A percentile compares a stretch with the other conserved stretches of the same genome.
phyloP scores from a whole-genome alignment of 2,329 filamentous ascomycete genomes.

The Colletotrichum sansevieriae region DNA sequence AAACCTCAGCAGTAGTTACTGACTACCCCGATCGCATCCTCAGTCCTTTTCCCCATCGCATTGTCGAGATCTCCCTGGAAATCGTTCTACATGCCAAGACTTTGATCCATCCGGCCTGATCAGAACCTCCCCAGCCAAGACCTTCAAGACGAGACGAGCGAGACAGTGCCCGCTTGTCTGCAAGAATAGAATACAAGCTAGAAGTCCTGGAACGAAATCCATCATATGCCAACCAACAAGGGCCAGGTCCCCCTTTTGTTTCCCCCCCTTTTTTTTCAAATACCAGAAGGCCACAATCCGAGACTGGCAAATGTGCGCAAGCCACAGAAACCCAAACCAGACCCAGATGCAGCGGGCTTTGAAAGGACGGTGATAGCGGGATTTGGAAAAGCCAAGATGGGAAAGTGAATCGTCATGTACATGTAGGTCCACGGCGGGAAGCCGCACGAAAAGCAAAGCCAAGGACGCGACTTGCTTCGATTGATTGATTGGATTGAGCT shows the following conservation, averaged over 20 bases:
- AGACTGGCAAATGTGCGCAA: too few species aligned
- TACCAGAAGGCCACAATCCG: too few species aligned
- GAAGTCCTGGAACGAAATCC: conserved; percentile 8
- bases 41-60: background rate
- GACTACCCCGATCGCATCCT: background rate
- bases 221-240: background rate
- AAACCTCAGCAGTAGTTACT: too few species aligned
- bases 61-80: conserved; percentile 2
- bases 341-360: background rate
- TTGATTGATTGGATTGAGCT: too few species aligned
- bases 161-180: conserved; percentile 1
- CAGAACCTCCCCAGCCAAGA: background rate
- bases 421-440: background rate
- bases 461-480: too few species aligned
- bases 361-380: background rate
- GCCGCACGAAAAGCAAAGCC: background rate
- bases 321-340: background rate
- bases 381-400: background rate
- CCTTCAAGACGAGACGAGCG: conserved; percentile 15
- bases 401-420: conserved; percentile 6
- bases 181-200: conserved; percentile 2
- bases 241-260: too few species aligned
- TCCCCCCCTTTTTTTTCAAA: too few species aligned
- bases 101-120: background rate
- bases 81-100: conserved; percentile 22